Base-by-base conservation (phyloP, 768 basidiomycete species). In the Boletus huronensis region DNA sequence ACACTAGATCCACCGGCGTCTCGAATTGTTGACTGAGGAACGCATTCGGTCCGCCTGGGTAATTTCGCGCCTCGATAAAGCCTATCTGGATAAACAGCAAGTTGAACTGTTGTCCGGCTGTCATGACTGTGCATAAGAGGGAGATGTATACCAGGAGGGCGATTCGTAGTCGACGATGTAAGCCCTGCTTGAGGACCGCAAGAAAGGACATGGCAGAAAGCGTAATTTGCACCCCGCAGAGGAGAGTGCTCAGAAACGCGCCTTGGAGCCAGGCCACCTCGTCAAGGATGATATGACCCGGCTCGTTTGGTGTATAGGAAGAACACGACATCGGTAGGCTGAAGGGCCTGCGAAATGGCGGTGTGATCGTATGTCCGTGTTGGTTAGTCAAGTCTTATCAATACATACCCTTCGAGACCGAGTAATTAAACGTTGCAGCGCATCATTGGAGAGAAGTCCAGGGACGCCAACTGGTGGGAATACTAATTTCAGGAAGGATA, bases 241-340 rank as follows among this genome's bases (percentile, higher is more conserved):
- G 52, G 29, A 64, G 53, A 21, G 52, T 62, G 43, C 63, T 43
- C 29, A 64, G 16, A 35, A 64, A 62, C 9, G 62, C 62, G 46
- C 62, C 62, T 51, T 64, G 62, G 7, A 64, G 63, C 62, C 62
- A 64, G 29, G 58, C 11, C 3, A 58, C 39, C 25, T 63, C 62
- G 26, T 54, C 53, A 17, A 1, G n/a, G 10, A 55, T 46, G 23
- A 48, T 1, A 23, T 55, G 0, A 4, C 0, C 17, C n/a, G 55
- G 25, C 28, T 64, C 49, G 17, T 52, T 6, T 3, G 35, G 51
- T 8, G 42, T 17, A 9, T 51, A 55, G 16, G 51, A 39, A 42
- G 38, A 19, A 25, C 36, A 3, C 4, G 25, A 29, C 63, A 64
- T 64, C 11, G n/a, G 25, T 39, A n/a, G 23, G 9, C 19, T 38